Percentiles rank a stretch among this genome's conserved stretches.
These are phyloP conservation scores for Punica granatum DNA, from an alignment of 345 rosid species.

Conservation along the genomic window DNA sequence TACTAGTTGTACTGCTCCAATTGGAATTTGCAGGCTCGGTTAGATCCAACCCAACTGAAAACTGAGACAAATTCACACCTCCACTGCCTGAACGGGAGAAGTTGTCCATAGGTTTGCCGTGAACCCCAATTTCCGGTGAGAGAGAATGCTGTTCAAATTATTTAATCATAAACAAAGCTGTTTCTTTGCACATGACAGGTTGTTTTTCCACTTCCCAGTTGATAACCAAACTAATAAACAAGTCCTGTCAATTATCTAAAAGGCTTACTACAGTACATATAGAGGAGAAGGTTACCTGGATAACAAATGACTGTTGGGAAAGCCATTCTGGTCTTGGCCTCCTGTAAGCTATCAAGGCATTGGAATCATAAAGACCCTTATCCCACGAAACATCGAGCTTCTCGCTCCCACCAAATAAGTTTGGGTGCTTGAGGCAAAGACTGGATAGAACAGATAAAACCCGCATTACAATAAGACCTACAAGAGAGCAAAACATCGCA, in stretches of 20 bases:
- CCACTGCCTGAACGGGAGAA: conserved; percentile 86
- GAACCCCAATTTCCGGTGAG: conserved; percentile 89
- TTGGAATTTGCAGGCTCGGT: conserved; percentile 76
- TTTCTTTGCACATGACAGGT: not conserved
- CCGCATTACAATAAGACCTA: not conserved
- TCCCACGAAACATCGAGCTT: conserved; percentile 95
- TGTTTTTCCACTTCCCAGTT: not conserved
- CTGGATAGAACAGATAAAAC: conserved; percentile 35
- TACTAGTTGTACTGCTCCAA: conserved; percentile 85
- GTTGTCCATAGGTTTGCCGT: conserved; percentile 68
- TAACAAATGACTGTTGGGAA: conserved; percentile 72
- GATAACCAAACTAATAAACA: not conserved
- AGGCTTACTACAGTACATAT: not conserved
- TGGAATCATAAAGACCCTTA: conserved; percentile 86
- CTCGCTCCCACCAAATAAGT: conserved; percentile 97
- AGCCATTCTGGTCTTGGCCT: conserved; percentile 95
- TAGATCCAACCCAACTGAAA: conserved; percentile 72
- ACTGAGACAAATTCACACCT: conserved; percentile 80
- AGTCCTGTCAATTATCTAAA: not conserved
- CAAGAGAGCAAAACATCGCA: not conserved
- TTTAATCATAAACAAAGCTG: conserved; percentile 22
- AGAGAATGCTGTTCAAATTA: conserved; percentile 61
- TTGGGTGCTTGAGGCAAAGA: conserved; percentile 86
- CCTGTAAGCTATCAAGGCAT: conserved; percentile 68
- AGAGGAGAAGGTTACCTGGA: conserved; percentile 42